Base-by-base conservation (phyloP, 192 early-diverging fungal genomes). In the Lunasporangiospora selenospora region DNA sequence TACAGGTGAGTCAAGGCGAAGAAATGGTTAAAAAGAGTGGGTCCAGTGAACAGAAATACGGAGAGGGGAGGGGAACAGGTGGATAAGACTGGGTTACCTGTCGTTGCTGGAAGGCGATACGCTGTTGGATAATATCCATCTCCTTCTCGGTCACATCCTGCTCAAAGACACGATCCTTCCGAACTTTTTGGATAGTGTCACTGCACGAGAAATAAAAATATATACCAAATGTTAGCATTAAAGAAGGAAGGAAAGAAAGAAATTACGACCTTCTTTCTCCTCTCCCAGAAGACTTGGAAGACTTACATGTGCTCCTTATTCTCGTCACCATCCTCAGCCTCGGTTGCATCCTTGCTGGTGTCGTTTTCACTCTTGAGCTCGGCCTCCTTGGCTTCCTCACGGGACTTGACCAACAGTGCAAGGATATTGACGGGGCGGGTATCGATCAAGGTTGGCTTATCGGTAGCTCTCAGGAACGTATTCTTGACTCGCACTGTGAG, bases 141-240 rank as follows among this genome's bases (percentile, higher is more conserved):
- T 98, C 95, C 38, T 90, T 87, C 63, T 91, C 90, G 1, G 95
- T 98, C 26, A 96, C 89, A 75, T 95, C 92, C 50, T 95, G 87
- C 60, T 88, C 82, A 77, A 98, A 98, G 2, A 98, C 88, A 36
- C 91, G 88, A 55, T 93, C 90, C 67, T 95, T 96, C 38, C 90
- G 87, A 48, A 92, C 84, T 10, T 81, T 87, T 66, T 83, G 85
- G 66, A 93, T 91, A 32, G 78, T 78, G 29, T 89, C 87, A 76
- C 91, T 92, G 66, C 12, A 21, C 18, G 49, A 18, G 24, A 23
- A 31, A 36, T 3, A 47, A 36, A 15, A 26, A 10, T 4, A n/a
- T n/a, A n/a, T n/a, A n/a, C n/a, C n/a, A n/a, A n/a, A n/a, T n/a
- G n/a, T n/a, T n/a, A n/a, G n/a, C n/a, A n/a, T n/a, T n/a, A n/a